Evolutionary conservation across 768 basidiomycete species (phyloP), one percentile per base, ranked within the genome.

Genomic region (Pleurotus sapidus): DNA sequence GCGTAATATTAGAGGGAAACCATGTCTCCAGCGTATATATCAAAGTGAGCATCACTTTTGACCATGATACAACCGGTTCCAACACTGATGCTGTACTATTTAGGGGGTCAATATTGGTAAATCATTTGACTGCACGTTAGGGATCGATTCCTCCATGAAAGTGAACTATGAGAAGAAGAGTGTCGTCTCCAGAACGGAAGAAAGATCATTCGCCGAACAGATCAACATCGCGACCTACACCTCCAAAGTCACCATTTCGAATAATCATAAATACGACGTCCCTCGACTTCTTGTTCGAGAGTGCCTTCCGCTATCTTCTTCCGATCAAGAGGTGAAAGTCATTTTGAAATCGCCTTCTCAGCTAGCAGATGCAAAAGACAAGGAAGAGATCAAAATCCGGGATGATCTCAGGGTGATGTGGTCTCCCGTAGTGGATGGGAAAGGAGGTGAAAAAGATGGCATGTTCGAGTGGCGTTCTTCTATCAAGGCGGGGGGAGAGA

Each of bases 101-200:
- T 45, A 82, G 77, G 78, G 82, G 50, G 76, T 84, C 55, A 73
- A 72, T 53, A 73, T 73, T 0, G 73, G 75, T 7, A 84, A 84
- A 49, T 75, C 69, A 37, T 86, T 87, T 70, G 65, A 67, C 30
- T 85, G 82, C 66, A 78, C 80, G 2, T 76, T 87, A 12, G 84
- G 85, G 20, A 69, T 71, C 56, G 79, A 81, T 61, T 58, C 74
- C 4, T 71, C 72, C 8, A 71, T 73, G 25, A 72, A 76, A 59
- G 71, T 82, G 42, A 73, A 72, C 48, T 84, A 85, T 66, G 57
- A 70, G 9, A 78, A 77, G 48, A 70, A 68, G 27, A 65, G 72
- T 38, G 71, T 69, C 43, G 74, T 70, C 7, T 68, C 68, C 46
- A 72, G 71, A 61, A 68, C 72, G 34, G 61, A 68, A 1, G 69